Evolutionary conservation across 768 basidiomycete genomes (phyloP).

Genomic region (Dacryopinax spathularia): DNA sequence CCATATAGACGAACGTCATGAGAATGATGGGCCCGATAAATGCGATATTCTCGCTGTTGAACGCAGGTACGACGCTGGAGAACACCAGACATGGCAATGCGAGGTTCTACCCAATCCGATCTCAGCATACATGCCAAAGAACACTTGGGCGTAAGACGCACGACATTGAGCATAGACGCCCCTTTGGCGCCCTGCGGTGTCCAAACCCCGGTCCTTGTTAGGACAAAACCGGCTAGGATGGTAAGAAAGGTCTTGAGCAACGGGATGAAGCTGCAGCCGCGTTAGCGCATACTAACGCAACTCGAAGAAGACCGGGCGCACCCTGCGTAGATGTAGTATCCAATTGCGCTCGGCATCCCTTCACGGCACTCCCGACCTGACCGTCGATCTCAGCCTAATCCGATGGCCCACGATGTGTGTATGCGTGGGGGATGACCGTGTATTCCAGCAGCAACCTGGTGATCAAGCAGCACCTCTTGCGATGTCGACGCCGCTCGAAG

Average conservation of each 20-base stretch:
- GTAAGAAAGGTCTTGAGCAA: not conserved
- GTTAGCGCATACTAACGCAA: not conserved
- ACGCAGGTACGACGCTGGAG: constrained; percentile 34
- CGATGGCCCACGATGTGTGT: too few species aligned
- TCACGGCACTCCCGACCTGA: too few species aligned
- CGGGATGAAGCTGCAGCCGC: not conserved
- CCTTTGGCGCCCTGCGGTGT: not conserved
- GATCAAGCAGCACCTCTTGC: too few species aligned
- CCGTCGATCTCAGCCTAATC: too few species aligned
- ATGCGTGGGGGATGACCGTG: too few species aligned
- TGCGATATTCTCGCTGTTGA: constrained; percentile 32
- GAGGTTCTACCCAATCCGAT: constrained; percentile 22
- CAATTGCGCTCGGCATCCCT: not conserved
- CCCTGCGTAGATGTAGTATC: constrained; percentile 1
- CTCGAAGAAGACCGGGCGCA: not conserved
- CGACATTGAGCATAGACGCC: not conserved
- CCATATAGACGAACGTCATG: constrained; percentile 28
- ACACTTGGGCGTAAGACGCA: too few species aligned
- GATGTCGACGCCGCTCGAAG: too few species aligned
- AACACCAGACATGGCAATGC: constrained; percentile 35
- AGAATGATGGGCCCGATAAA: constrained; percentile 34
- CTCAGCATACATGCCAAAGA: too few species aligned
- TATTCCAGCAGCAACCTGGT: too few species aligned
- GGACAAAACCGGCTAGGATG: not conserved
- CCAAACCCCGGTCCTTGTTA: not conserved